These are phyloP conservation scores for Blastobotrys parvus DNA, from an alignment of 805 yeast species.

Conservation along the genomic window DNA sequence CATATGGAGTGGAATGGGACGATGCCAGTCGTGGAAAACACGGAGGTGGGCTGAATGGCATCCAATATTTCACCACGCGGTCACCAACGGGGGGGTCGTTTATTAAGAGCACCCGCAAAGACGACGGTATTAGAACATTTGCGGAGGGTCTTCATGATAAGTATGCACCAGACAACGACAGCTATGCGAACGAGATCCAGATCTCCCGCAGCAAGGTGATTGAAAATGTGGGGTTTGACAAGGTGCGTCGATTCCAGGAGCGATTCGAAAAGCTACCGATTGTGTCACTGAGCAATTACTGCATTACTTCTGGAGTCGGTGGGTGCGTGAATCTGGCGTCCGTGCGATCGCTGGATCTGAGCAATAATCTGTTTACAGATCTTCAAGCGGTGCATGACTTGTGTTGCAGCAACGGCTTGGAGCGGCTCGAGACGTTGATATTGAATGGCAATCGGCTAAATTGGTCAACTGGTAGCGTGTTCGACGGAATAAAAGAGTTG, in stretches of 20 bases:
- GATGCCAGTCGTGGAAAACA: conserved; percentile 59
- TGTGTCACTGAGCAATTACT: conserved; percentile 42
- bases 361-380: conserved; percentile 46
- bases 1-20: conserved; percentile 88
- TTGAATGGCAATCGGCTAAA: conserved; percentile 36
- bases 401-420: conserved; percentile 29
- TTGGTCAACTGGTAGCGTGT: conserved; percentile 5
- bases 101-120: conserved; percentile 37
- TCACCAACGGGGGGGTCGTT: conserved; percentile 53
- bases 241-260: conserved; percentile 40
- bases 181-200: conserved; percentile 26
- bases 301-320: conserved; percentile 23
- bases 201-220: conserved; percentile 49
- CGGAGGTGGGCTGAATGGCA: conserved; percentile 50
- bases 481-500: conserved; percentile 5
- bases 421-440: conserved; percentile 35
- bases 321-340: neutral
- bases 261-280: conserved; percentile 38
- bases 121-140: conserved; percentile 31
- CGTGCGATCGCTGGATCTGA: conserved; percentile 40
- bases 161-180: conserved; percentile 36
- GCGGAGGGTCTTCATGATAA: conserved; percentile 41
- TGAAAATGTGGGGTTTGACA: conserved; percentile 60
- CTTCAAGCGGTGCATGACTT: conserved; percentile 35
- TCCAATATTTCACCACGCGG: conserved; percentile 43